Evolutionary conservation across 345 rosid genomes (phyloP).

Genomic region (Eucalyptus pauciflora): DNA sequence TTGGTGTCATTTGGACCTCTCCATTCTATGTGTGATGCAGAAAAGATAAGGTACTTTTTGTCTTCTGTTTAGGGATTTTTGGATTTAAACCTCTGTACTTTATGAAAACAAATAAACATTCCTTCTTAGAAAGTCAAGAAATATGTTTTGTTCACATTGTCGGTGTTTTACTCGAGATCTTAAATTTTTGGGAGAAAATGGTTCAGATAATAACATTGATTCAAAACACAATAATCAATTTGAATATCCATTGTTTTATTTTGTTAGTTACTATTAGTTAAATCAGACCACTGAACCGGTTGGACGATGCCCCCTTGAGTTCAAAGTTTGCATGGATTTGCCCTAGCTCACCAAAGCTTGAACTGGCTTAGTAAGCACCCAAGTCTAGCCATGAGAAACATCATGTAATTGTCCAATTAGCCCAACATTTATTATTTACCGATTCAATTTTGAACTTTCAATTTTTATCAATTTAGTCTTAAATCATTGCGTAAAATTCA

Average conservation of each 20-base stretch:
- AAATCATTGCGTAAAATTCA: not conserved
- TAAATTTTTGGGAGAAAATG: not conserved
- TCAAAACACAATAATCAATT: not conserved
- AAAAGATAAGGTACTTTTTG: not conserved
- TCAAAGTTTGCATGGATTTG: not conserved
- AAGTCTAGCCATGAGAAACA: not conserved
- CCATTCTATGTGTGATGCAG: not conserved
- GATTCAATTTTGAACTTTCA: not conserved
- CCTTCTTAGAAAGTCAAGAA: not conserved
- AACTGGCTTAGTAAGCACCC: not conserved
- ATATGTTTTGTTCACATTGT: not conserved
- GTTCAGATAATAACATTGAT: not conserved
- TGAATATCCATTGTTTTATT: not conserved
- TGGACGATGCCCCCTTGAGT: not conserved
- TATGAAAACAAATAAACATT: not conserved
- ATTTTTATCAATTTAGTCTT: not conserved
- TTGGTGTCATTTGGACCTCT: not conserved
- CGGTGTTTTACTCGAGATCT: not conserved
- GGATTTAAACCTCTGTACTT: not conserved
- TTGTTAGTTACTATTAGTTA: not conserved
- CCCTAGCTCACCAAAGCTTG: not conserved
- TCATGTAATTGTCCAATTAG: not conserved
- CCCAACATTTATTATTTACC: no score
- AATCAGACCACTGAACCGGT: not conserved
- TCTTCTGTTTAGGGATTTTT: not conserved